Evolutionary conservation across 1,284 basidiomycete genomes (phyloP).

Genomic region (Fistulinella staudtii): DNA sequence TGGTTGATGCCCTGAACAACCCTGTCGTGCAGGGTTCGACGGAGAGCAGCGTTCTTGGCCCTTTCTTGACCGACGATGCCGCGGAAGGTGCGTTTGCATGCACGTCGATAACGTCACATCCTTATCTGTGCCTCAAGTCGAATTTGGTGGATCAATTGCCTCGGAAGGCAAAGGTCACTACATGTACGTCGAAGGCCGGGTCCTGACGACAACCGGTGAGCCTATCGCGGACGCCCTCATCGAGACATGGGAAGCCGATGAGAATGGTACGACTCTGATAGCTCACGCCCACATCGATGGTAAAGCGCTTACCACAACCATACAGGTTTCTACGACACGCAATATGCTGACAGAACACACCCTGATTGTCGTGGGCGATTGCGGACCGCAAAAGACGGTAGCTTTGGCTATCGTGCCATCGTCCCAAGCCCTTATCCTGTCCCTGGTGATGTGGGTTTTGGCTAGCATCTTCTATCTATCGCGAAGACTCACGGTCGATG

Average conservation of each 20-base stretch:
- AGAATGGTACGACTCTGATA: constrained; percentile 39
- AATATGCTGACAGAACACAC: constrained; percentile 56
- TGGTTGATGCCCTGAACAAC: constrained; percentile 79
- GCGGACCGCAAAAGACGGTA: constrained; percentile 58
- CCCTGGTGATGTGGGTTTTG: constrained; percentile 58
- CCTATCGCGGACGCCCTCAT: constrained; percentile 65
- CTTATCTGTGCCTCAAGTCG: constrained; percentile 37
- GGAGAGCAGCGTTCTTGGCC: constrained; percentile 76
- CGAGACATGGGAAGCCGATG: constrained; percentile 89
- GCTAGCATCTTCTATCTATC: background rate
- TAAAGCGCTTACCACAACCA: background rate
- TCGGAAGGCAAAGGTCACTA: constrained; percentile 82
- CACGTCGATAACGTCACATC: background rate
- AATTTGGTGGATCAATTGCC: constrained; percentile 60
- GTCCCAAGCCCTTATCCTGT: constrained; percentile 80
- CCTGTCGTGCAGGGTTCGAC: constrained; percentile 63
- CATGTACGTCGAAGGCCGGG: constrained; percentile 73
- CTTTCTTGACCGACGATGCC: constrained; percentile 82
- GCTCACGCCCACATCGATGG: no score
- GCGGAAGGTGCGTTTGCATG: constrained; percentile 51
- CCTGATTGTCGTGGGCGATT: constrained; percentile 80
- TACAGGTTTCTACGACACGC: constrained; percentile 54
- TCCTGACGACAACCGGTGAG: constrained; percentile 63
- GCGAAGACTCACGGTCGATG: constrained; percentile 1
- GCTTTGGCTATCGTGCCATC: constrained; percentile 70